Conservation (phyloP, 345 rosid species). For the thale cress (Arabidopsis thaliana) region TAIR10.1 NC_003070.9:11063001-11063500, state of each 20-base stretch:
- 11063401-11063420: too few relatives aligned
- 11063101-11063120: background rate
- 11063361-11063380: too few relatives aligned
- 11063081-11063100: background rate
- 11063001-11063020: background rate
- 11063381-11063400: too few relatives aligned
- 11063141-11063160: background rate
- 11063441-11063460: too few relatives aligned
- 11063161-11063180: background rate
- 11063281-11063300: background rate
- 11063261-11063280: background rate
- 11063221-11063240: background rate
- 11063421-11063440: too few relatives aligned
- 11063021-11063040: background rate
- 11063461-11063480: too few relatives aligned
- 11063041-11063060: background rate
- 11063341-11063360: background rate
- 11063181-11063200: conserved; percentile 1
- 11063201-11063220: background rate
- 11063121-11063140: background rate
- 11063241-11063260: background rate
- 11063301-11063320: background rate
- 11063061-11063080: background rate
- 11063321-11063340: too few relatives aligned
- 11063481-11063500: too few relatives aligned